A percentile compares a stretch with the other conserved stretches of the same genome.
Evolutionary conservation across 768 basidiomycete genomes (phyloP).

Genomic region (Tephrocybe sp.): DNA sequence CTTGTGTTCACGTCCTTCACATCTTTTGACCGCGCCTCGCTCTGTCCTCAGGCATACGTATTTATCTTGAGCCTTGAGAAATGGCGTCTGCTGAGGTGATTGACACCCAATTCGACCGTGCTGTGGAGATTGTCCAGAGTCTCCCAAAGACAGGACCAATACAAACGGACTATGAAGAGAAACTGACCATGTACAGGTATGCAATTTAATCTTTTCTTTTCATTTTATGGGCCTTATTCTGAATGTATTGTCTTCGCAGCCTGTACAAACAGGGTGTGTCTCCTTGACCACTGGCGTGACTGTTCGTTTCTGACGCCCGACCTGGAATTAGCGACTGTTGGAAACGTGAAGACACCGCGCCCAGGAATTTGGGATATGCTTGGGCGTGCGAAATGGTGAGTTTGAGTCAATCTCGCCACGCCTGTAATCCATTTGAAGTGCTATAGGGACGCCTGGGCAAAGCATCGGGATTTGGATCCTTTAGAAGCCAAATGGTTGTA

Average conservation of each 20-base stretch:
- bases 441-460: slow-evolving; percentile 91
- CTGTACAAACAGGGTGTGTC: slow-evolving; percentile 87
- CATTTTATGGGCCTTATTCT: not conserved
- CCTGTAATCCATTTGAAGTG: slow-evolving; percentile 7
- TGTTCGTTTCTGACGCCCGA: slow-evolving; percentile 8
- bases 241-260: slow-evolving; percentile 34
- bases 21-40: not conserved
- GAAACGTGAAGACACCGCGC: slow-evolving; percentile 75
- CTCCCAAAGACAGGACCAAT: slow-evolving; percentile 93
- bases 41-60: not conserved
- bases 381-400: slow-evolving; percentile 89
- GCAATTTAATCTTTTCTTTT: slow-evolving; percentile 15
- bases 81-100: slow-evolving; percentile 70
- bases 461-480: slow-evolving; percentile 77
- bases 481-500: slow-evolving; percentile 87
- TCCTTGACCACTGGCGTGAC: not conserved
- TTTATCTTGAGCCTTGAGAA: not conserved
- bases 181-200: slow-evolving; percentile 89
- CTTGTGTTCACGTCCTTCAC: not conserved
- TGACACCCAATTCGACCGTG: slow-evolving; percentile 86
- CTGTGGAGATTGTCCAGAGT: slow-evolving; percentile 91
- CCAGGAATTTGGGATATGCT: slow-evolving; percentile 92
- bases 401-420: slow-evolving; percentile 1
- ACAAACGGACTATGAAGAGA: slow-evolving; percentile 94
- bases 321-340: slow-evolving; percentile 64